Evolutionary conservation across 495 filamentous ascomycete genomes (phyloP), one percentile per base, ranked within the genome.

Genomic region (Staphylotrichum longicolle): DNA sequence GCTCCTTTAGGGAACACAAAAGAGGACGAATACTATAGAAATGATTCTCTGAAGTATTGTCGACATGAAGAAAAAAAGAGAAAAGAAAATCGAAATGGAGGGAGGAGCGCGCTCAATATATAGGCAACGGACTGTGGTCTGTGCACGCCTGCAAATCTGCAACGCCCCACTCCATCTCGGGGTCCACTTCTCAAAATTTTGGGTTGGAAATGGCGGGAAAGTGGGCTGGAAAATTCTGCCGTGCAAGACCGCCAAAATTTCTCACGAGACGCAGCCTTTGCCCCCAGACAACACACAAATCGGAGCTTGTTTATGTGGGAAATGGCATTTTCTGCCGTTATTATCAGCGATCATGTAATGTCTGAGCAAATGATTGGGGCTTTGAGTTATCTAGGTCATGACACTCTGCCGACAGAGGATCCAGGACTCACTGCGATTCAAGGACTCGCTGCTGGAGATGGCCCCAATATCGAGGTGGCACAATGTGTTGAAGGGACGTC

Each of bases 21-120:
- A 82, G 80, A 75, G 82, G 85, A 88, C 86, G 82, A 88, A 79
- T 86, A 89, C 88, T 91, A 87, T 90, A 90, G 84, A 91, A 90
- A 88, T 89, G 88, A 91, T 91, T 89, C 87, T 90, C 86, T 75
- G 73, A 85, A 83, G 82, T 85, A 86, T 83, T 85, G 83, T 86
- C 84, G 84, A 82, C 83, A 75, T 76, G 67, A 75, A 63, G 68
- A 76, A 70, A 73, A 75, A 75, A 69, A 60, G 59, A 68, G 54
- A 64, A 72, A 71, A 68, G 34, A 39, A 71, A 69, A 65, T 45
- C 62, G 39, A 70, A 68, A 57, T 34, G 14, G 33, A 5, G 66
- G 48, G 59, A 30, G 60, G 53, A 45, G 12, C 30, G 54, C 11
- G 3, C 11, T 7, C 27, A 40, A 59, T 76, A 70, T 75, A 80